Conservation (phyloP, 306 rosid genomes). For the Hippophae gyantsensis region DNA sequence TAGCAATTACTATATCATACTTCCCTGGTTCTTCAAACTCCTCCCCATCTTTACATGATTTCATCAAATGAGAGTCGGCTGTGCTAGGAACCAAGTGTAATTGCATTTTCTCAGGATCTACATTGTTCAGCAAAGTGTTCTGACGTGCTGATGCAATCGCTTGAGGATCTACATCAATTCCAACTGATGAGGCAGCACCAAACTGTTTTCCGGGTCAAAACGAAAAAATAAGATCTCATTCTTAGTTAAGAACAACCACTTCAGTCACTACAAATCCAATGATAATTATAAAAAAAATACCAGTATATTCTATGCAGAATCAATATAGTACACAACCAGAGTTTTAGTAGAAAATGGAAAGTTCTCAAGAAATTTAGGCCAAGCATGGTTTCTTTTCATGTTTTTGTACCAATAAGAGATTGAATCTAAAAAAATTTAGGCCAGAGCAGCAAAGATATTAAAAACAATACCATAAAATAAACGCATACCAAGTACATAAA, state of each 20-base stretch:
- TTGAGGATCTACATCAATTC: conserved; percentile 67
- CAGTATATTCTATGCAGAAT: too few species aligned
- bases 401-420: too few species aligned
- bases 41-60: conserved; percentile 19
- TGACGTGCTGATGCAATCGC: conserved; percentile 68
- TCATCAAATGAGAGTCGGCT: conserved; percentile 12
- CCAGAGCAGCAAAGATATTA: too few species aligned
- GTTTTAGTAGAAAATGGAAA: too few species aligned
- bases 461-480: not conserved
- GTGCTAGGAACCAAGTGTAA: conserved; percentile 35
- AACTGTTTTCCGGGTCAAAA: conserved; percentile 34
- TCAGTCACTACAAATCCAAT: not conserved
- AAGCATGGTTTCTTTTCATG: too few species aligned
- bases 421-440: too few species aligned
- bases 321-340: too few species aligned
- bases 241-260: conserved; percentile 9
- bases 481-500: not conserved
- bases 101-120: conserved; percentile 55
- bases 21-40: conserved; percentile 19
- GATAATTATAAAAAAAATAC: not conserved
- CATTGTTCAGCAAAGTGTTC: conserved; percentile 68
- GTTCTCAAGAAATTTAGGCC: too few species aligned
- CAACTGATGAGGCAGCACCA: conserved; percentile 73
- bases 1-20: conserved; percentile 76
- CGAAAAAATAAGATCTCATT: conserved; percentile 10